Evolutionary conservation across 306 rosid species (phyloP), one percentile per base, ranked within the genome.

Genomic region (Pterocarpus santalinus): DNA sequence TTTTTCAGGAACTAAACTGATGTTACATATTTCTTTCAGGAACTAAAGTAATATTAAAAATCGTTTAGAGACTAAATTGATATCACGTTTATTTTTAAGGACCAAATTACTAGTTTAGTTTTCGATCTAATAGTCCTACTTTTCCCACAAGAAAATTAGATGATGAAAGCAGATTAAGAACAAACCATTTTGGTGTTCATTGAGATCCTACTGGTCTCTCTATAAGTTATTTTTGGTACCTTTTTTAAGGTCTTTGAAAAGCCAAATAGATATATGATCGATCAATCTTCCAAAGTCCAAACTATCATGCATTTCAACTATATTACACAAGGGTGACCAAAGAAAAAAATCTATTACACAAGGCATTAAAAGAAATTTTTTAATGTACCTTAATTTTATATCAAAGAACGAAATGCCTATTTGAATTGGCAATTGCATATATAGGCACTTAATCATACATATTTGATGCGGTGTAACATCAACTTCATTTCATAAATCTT

Each of bases 401-500:
- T 51, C 17, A 22, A 65, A 65, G 44, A 4, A 44, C 52, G 52
- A 57, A 41, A 43, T 69, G 69, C n/a, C 35, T 41, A 58, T 33
- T 15, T 78, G 41, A 68, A 35, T 49, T 76, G 64, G 46, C 17
- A 49, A 47, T 5, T 34, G 41, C 49, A 58, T 57, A 43, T 57
- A 32, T 58, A 35, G 75, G 14, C 3, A 56, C 36, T 5, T 39
- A 5, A 46, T 15, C 55, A 28, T 55, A 38, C 32, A 65, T 51
- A 34, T 30, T 61, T 70, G 7, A 60, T 58, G 83, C 64, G 62
- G 15, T 53, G 14, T 4, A 60, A 58, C 30, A 55, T 36, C 41
- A 13, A 60, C 14, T 60, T 74, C 57, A 58, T 30, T 41, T 69
- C n/a, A n/a, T 15, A 72, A 38, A 36, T 51, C 69, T 51, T 64